Evolutionary conservation across 2,329 filamentous ascomycete species (phyloP).

Genomic region (Thielaviopsis ethacetica): DNA sequence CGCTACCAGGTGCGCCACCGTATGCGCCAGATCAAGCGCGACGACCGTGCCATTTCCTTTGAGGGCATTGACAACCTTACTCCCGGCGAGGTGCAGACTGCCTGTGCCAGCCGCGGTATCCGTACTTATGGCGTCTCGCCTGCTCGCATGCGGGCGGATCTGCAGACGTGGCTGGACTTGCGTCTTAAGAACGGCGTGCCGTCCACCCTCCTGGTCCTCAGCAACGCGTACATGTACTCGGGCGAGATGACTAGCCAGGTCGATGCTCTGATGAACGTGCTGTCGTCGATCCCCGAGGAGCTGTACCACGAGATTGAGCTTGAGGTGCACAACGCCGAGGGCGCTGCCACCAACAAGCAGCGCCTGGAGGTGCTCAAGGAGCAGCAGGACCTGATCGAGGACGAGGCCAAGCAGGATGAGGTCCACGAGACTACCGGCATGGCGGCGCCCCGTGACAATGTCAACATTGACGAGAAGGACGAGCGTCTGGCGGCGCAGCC

Average conservation of each 20-base stretch:
- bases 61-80: slow-evolving; percentile 88
- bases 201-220: slow-evolving; percentile 84
- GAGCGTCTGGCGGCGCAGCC: slow-evolving; percentile 43
- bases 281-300: slow-evolving; percentile 92
- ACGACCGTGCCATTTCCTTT: slow-evolving; percentile 84
- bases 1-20: slow-evolving; percentile 93
- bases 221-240: slow-evolving; percentile 96
- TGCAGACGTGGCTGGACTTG: slow-evolving; percentile 87
- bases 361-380: slow-evolving; percentile 95
- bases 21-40: slow-evolving; percentile 98
- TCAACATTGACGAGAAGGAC: slow-evolving; percentile 91
- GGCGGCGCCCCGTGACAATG: slow-evolving; percentile 64
- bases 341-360: slow-evolving; percentile 96
- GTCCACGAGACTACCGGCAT: slow-evolving; percentile 61
- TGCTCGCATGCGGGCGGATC: slow-evolving; percentile 69
- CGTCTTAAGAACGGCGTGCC: slow-evolving; percentile 90
- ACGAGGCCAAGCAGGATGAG: slow-evolving; percentile 86
- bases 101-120: slow-evolving; percentile 80
- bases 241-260: slow-evolving; percentile 83
- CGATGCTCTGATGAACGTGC: slow-evolving; percentile 77
- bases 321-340: slow-evolving; percentile 91
- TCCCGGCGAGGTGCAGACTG: slow-evolving; percentile 83
- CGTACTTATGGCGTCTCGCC: slow-evolving; percentile 86
- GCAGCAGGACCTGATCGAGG: slow-evolving; percentile 93
- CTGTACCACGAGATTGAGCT: slow-evolving; percentile 99